Conservation (phyloP, 2,329 filamentous ascomycete genomes). For the Claviceps cyperi region DNA sequence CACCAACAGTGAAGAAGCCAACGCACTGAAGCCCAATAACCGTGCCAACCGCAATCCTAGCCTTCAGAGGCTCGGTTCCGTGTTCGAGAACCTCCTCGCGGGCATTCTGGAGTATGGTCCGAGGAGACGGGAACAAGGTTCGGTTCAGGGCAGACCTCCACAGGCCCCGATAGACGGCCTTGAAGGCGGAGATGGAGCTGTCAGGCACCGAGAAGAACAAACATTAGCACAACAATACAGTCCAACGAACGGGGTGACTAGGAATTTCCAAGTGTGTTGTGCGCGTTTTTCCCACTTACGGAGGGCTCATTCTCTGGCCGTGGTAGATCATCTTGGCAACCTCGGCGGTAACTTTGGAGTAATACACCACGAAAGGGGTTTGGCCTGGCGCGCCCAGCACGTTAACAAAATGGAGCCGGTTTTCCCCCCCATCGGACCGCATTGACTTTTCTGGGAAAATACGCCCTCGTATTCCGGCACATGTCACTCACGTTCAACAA, state of each 20-base stretch:
- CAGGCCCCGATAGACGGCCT: constrained; percentile 68
- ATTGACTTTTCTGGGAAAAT: not conserved
- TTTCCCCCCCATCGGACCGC: too few species aligned
- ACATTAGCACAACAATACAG: too few species aligned
- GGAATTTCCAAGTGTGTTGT: not conserved
- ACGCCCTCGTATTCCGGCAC: too few species aligned
- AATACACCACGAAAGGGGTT: constrained; percentile 79
- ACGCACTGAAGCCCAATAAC: constrained; percentile 75
- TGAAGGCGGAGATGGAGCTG: constrained; percentile 69
- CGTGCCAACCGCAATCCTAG: constrained; percentile 57
- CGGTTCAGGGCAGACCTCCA: constrained; percentile 56
- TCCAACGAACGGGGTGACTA: not conserved
- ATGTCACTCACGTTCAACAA: constrained; percentile 66
- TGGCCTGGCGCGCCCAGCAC: constrained; percentile 42
- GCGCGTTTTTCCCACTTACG: constrained; percentile 49
- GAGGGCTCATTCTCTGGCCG: constrained; percentile 82
- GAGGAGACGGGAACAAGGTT: constrained; percentile 40
- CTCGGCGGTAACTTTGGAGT: constrained; percentile 78
- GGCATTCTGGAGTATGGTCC: constrained; percentile 39
- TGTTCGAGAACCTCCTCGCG: constrained; percentile 32
- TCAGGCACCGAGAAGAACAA: too few species aligned
- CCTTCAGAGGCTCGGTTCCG: constrained; percentile 33
- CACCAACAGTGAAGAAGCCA: constrained; percentile 94
- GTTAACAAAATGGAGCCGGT: not conserved
- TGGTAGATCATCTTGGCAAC: constrained; percentile 76